Evolutionary conservation across 2,329 filamentous ascomycete genomes (phyloP).

Genomic region (Furcasterigmium furcatum): DNA sequence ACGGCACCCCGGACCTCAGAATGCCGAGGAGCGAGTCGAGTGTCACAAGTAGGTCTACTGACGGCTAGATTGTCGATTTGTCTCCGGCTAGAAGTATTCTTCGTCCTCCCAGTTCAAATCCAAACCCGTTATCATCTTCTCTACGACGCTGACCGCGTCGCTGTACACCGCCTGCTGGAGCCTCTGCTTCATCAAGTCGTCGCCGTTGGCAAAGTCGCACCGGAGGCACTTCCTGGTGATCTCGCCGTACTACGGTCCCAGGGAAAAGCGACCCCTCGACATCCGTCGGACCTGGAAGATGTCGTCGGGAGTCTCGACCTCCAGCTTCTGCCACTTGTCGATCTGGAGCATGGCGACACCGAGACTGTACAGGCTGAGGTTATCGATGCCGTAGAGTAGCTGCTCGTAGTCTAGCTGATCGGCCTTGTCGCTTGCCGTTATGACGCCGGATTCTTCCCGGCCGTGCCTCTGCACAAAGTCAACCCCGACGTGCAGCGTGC

Average conservation of each 20-base stretch:
- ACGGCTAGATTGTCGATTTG: no score
- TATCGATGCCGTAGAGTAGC: constrained; percentile 16
- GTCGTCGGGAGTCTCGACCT: constrained; percentile 13
- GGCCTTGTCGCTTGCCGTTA: background rate
- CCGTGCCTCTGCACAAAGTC: background rate
- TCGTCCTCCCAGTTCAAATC: constrained; percentile 2
- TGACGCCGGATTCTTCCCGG: background rate
- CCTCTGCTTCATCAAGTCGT: constrained; percentile 4
- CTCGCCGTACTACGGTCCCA: constrained; percentile 16
- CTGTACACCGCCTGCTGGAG: constrained; percentile 10
- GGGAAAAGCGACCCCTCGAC: constrained; percentile 2
- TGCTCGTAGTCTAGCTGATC: constrained; percentile 7
- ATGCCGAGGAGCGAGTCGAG: no score
- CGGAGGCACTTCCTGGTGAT: constrained; percentile 19
- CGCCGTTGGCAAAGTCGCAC: constrained; percentile 18
- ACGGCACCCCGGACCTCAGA: no score
- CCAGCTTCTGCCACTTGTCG: constrained; percentile 12
- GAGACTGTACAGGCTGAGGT: constrained; percentile 19
- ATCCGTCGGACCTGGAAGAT: constrained; percentile 16
- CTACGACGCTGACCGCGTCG: constrained; percentile 3
- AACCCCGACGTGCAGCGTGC: constrained; percentile 1
- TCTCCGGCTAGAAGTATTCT: background rate
- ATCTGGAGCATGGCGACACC: constrained; percentile 22
- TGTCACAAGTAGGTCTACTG: no score
- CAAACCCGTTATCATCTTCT: constrained; percentile 12